Evolutionary conservation across 257 asterid genomes (phyloP).

Genomic region (Verbascum thapsus): DNA sequence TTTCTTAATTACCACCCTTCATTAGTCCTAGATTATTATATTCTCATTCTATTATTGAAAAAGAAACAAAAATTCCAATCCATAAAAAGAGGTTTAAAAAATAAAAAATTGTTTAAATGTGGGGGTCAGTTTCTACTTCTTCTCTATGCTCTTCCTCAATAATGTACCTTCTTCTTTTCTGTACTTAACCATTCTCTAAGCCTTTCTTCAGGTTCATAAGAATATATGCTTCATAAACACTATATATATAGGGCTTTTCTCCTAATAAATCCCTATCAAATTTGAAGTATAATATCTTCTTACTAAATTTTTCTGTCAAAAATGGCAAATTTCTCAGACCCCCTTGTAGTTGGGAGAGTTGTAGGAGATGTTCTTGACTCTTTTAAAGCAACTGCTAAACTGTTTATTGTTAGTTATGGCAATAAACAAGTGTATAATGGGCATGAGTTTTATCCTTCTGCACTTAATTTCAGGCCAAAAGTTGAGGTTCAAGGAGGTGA

Average conservation of each 20-base stretch:
- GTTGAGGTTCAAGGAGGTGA: conserved; percentile 66
- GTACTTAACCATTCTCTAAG: no score
- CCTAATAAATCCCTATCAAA: no score
- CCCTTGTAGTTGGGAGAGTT: conserved; percentile 76
- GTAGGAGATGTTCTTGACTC: conserved; percentile 73
- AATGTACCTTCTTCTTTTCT: no score
- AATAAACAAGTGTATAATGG: conserved; percentile 70
- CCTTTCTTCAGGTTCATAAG: conserved; percentile 13
- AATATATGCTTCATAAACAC: conserved; percentile 9
- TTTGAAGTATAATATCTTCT: no score
- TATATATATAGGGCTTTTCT: conserved; percentile 6
- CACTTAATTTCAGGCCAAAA: conserved; percentile 49
- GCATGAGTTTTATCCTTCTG: conserved; percentile 71
- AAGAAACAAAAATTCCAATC: neutral
- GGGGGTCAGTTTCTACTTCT: conserved; percentile 38
- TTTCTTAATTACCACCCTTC: no score
- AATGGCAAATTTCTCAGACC: conserved; percentile 58
- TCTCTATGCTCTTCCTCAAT: neutral
- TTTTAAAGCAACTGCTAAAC: conserved; percentile 49
- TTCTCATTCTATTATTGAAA: no score
- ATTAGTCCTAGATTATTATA: no score
- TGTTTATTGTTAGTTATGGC: conserved; percentile 45
- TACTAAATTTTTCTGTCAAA: no score
- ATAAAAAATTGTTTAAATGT: neutral
- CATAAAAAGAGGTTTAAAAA: no score